phyloP scores from a whole-genome alignment of 208 protist genomes.

The Leishmania tropica region DNA sequence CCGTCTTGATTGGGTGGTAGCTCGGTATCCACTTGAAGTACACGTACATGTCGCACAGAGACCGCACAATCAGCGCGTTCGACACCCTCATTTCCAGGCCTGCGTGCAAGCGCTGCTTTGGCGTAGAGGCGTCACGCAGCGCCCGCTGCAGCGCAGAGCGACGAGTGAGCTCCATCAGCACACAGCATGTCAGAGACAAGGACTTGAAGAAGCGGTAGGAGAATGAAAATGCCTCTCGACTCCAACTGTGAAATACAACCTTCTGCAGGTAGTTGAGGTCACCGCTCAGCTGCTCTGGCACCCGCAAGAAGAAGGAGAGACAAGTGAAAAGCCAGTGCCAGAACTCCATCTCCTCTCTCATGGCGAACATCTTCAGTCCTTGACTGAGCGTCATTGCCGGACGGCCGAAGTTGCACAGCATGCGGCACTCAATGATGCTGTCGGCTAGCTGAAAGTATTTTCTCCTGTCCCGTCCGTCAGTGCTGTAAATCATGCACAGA shows the following conservation, averaged over 20 bases:
- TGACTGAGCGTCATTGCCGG: slow-evolving; percentile 57
- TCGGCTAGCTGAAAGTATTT: slow-evolving; percentile 53
- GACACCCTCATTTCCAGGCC: slow-evolving; percentile 39
- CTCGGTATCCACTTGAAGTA: slow-evolving; percentile 91
- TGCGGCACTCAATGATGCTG: slow-evolving; percentile 85
- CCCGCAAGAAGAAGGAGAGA: slow-evolving; percentile 65
- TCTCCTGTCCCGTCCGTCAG: slow-evolving; percentile 25
- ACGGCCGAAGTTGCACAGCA: slow-evolving; percentile 87
- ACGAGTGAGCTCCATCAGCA: slow-evolving; percentile 55
- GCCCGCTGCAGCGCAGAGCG: slow-evolving; percentile 19
- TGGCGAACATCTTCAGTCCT: slow-evolving; percentile 32
- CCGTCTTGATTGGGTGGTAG: slow-evolving; percentile 71
- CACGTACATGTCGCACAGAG: slow-evolving; percentile 86
- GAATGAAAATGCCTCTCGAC: slow-evolving; percentile 61
- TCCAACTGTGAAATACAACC: slow-evolving; percentile 77
- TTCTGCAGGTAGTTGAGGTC: slow-evolving; percentile 89
- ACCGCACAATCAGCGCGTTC: slow-evolving; percentile 67
- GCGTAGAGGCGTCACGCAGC: slow-evolving; percentile 15
- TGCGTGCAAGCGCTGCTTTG: slow-evolving; percentile 30
- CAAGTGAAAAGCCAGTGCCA: slow-evolving; percentile 58
- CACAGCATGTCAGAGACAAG: slow-evolving; percentile 71
- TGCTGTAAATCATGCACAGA: slow-evolving; percentile 61
- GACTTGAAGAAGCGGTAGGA: slow-evolving; percentile 92
- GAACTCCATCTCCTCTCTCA: slow-evolving; percentile 28
- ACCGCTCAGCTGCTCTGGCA: slow-evolving; percentile 81